Base-by-base conservation (phyloP, 768 basidiomycete species). In the Podaxis mareebaensis region DNA sequence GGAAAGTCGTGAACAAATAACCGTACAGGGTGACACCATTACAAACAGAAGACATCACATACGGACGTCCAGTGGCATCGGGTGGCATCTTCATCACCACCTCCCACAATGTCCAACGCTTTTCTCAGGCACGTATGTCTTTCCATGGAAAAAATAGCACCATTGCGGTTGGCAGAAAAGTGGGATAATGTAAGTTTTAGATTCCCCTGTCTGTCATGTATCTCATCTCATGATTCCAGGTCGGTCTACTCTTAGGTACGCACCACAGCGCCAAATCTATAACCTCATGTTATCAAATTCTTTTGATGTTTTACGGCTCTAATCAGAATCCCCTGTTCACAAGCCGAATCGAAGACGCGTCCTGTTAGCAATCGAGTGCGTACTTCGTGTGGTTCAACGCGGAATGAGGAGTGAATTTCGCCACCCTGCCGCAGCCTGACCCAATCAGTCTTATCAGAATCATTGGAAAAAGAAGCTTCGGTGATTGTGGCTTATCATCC, bases 101-200 rank as follows among this genome's bases (percentile, higher is more conserved):
- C 61, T 40, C 46, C 24, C 54, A 63, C 36, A 33, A 79, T 79
- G 74, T 69, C 77, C 12, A 76, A 72, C 64, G 56, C 72, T 30
- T 64, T 82, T 38, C 67, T 86, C 12, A 86, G 83, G 72, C 76
- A 80, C 36, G 84, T 89, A 11, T 84, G 83, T 67, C 81, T 77
- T 48, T 86, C 88, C 0, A 90, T 94, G 89, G 90, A 92, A 65
- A 83, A 87, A 28, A 91, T 97, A 66, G 95, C 95, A 1, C 96
- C 96, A 3, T 81, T 94, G 22, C 80, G 85, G 40, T 81, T 97
- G 7, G 95, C 96, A 17, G 95, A 91, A 67, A 85, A 83, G 65
- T 98, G 96, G 95, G 96, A 98, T 71, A 98, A 98, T 76, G 95
- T 97, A 67, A 77, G 91, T 77, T 48, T 59, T 44, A 40, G 60